These are phyloP conservation scores for Phytopythium vexans DNA, from an alignment of 352 stramenopile species.

Conservation along the genomic window DNA sequence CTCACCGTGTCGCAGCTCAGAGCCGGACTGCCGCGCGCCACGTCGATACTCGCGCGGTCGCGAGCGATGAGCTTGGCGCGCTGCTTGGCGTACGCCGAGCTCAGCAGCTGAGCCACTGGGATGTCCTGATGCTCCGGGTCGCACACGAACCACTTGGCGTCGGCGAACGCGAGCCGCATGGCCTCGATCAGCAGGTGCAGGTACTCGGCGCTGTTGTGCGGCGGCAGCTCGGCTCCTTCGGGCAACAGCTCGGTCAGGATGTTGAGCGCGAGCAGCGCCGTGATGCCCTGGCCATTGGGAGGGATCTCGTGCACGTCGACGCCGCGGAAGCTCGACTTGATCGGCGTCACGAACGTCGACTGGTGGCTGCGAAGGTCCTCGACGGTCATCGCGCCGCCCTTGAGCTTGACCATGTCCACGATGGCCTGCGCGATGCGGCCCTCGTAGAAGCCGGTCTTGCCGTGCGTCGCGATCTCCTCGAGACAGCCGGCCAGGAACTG, in stretches of 20 bases:
- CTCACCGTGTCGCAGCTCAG: constrained; percentile 90
- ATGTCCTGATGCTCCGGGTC: constrained; percentile 64
- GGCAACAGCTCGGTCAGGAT: constrained; percentile 77
- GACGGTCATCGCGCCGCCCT: constrained; percentile 68
- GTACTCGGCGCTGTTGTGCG: constrained; percentile 61
- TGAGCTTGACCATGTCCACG: constrained; percentile 65
- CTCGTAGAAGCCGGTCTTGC: constrained; percentile 85
- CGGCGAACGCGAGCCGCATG: constrained; percentile 93
- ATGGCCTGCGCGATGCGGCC: constrained; percentile 87
- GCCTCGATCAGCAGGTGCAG: constrained; percentile 91
- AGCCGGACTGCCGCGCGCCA: constrained; percentile 51
- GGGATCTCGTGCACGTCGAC: constrained; percentile 93
- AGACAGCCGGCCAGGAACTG: constrained; percentile 82
- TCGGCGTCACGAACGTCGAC: constrained; percentile 90
- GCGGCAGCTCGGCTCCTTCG: constrained; percentile 17
- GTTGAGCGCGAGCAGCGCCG: constrained; percentile 93
- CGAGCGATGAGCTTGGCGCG: constrained; percentile 42
- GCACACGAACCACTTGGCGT: constrained; percentile 85
- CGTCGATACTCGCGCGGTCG: constrained; percentile 45
- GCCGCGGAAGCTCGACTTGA: constrained; percentile 83
- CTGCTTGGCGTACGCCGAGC: constrained; percentile 61
- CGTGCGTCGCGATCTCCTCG: constrained; percentile 79
- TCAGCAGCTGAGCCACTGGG: constrained; percentile 75
- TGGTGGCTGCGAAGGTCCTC: constrained; percentile 88
- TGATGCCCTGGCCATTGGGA: constrained; percentile 96